A percentile compares a stretch with the other conserved stretches of the same genome.
Conservation (phyloP, 768 basidiomycete genomes). For the Auriscalpium microsporum region DNA sequence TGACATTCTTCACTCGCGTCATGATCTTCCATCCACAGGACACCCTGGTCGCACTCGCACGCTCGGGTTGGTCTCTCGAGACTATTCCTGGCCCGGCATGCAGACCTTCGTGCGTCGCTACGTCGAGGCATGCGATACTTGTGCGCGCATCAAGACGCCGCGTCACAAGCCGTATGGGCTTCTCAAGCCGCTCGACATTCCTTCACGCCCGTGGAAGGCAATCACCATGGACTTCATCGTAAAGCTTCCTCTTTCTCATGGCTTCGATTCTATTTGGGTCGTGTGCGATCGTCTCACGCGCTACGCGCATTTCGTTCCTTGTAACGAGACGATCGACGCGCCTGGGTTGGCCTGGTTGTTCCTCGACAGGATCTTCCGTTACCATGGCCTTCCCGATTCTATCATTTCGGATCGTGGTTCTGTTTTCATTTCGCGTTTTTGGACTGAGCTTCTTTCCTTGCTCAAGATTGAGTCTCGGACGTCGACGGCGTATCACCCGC, state of each 20-base stretch:
- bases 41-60: slow-evolving; percentile 34
- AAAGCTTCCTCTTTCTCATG: slow-evolving; percentile 15
- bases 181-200: slow-evolving; percentile 27
- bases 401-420: slow-evolving; percentile 16
- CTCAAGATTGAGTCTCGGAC: slow-evolving; percentile 9
- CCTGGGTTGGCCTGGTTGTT: slow-evolving; percentile 9
- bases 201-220: slow-evolving; percentile 9
- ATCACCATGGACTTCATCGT: slow-evolving; percentile 19
- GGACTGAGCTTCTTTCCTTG: not conserved
- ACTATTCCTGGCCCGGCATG: slow-evolving; percentile 35
- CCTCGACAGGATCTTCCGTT: slow-evolving; percentile 7
- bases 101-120: slow-evolving; percentile 21
- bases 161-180: slow-evolving; percentile 21
- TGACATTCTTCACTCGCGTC: slow-evolving; percentile 24
- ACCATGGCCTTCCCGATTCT: slow-evolving; percentile 12
- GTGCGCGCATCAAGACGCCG: slow-evolving; percentile 20
- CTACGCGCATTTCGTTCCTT: slow-evolving; percentile 9
- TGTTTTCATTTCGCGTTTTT: slow-evolving; percentile 5
- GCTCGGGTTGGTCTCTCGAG: slow-evolving; percentile 20
- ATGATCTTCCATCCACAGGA: slow-evolving; percentile 31
- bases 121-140: slow-evolving; percentile 23
- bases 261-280: slow-evolving; percentile 14
- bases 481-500: too few relatives aligned
- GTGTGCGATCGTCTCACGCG: slow-evolving; percentile 5
- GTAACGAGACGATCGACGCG: slow-evolving; percentile 7